A percentile compares a stretch with the other conserved stretches of the same genome.
These are phyloP conservation scores for Irineochytrium annulatum DNA, from an alignment of 192 early-diverging fungal genomes.

Conservation along the genomic window DNA sequence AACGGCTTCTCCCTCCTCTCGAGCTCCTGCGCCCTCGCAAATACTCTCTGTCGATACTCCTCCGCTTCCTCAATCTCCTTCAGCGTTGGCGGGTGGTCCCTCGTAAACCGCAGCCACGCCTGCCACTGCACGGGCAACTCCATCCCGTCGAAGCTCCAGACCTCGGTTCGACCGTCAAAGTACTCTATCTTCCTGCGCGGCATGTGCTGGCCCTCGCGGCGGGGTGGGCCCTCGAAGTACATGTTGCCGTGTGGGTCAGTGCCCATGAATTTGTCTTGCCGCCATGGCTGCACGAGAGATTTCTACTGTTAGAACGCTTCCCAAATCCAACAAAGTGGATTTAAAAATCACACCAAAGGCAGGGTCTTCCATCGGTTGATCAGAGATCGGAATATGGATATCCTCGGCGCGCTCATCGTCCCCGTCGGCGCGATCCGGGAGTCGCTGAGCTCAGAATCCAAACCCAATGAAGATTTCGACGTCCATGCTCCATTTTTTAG, in stretches of 20 bases:
- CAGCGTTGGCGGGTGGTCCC: conserved; percentile 35
- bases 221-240: conserved; percentile 40
- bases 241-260: conserved; percentile 34
- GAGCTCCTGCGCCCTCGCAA: no score
- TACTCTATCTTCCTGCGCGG: conserved; percentile 35
- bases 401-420: no score
- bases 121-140: conserved; percentile 44
- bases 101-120: conserved; percentile 40
- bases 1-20: no score
- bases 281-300: no score
- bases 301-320: neutral
- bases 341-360: neutral
- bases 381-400: neutral
- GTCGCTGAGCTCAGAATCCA: no score
- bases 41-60: no score
- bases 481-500: no score
- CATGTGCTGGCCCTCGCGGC: conserved; percentile 13
- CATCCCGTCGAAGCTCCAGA: conserved; percentile 23
- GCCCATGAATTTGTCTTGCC: conserved; percentile 6
- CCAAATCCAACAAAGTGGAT: neutral
- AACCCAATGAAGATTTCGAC: no score
- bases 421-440: no score
- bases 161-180: conserved; percentile 31
- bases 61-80: no score
- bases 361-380: neutral